Evolutionary conservation across 2,329 filamentous ascomycete genomes (phyloP), one percentile per base, ranked within the genome.

Genomic region (Diplodia mutila): DNA sequence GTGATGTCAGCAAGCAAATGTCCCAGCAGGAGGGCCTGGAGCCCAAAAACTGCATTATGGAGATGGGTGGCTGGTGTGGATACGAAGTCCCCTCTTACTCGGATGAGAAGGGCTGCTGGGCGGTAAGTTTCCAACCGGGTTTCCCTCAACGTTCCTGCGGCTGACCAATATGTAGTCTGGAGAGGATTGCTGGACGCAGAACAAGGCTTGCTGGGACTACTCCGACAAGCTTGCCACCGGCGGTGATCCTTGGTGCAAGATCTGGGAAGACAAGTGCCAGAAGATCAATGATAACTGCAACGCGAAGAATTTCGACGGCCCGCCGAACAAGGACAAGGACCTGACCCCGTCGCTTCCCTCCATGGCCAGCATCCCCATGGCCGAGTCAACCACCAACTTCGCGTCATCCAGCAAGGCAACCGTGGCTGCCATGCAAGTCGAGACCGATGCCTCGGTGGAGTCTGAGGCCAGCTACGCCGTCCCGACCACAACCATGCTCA

Each of bases 51-150:
- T 90, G 87, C 74, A 80, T 91, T 46, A 74, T 89, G 69, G 86
- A 87, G 74, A 91, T 91, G 74, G 90, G 81, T 68, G 92, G 93
- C 80, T 93, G 90, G 90, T 91, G 89, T 77, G 89, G 85, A 63
- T 80, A 84, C 68, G 85, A 91, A 73, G 82, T 92, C 1, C 76
- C 85, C 0, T 72, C 78, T 9, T 92, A 90, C 79, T 80, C 78
- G 4, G 80, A 81, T 53, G 82, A 88, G 74, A 74, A 74, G 1
- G 84, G 84, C 16, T 92, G 90, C 81, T 91, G 87, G 86, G 82
- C 70, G 65, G 80, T 80, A 74, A 71, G 75, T 75, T 54, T 16
- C 34, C 5, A 16, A 18, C 29, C 25, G 7, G 16, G 2, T 48
- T 6, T 25, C 21, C 29, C n/a, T 9, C 23, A 16, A 23, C 5